Base-by-base conservation (phyloP, 2,329 filamentous ascomycete species). In the Thelonectria blattea region DNA sequence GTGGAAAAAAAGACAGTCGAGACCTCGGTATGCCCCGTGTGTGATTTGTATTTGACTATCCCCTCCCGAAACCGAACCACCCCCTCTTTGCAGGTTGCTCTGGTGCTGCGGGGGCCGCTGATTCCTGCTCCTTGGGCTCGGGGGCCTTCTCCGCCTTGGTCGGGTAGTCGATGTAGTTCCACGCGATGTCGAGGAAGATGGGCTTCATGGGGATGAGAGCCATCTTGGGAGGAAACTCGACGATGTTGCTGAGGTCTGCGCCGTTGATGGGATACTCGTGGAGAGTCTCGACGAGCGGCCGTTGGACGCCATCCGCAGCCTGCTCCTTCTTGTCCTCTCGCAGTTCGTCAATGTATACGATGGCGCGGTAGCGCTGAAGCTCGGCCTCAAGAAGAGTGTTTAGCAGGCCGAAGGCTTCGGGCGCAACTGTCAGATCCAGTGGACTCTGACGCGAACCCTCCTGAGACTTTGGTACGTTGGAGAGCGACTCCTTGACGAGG, bases 81-180 rank as follows among this genome's bases (percentile, higher is more conserved):
- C 91, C 88, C 71, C 82, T 88, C 80, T 89, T 91, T 1, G 59
- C 22, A 9, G 65, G 63, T 67, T 81, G 75, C 64, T 70, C 61
- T 52, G 78, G 76, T 57, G 79, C 70, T 60, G 70, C 58, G 45
- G 71, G 65, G 9, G 66, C 66, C 12, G 45, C 43, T n/a, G 73
- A 66, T 5, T 68, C 63, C 27, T 74, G 73, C 15, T 63, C 69
- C 60, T 53, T 63, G 30, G 70, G 60, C 32, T 66, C 65, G 22
- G 67, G 64, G 6, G 62, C 66, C 56, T 67, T 68, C 7, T 74
- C 72, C 32, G 76, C 67, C 68, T 87, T 87, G 34, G 88, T 88
- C 0, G 93, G 93, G 73, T 99, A 99, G 50, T 92, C 88, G 63
- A 99, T 93, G 74, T 97, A 98, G 74, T 98, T 98, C 91, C 92